Conservation (phyloP, 2,329 filamentous ascomycete genomes). For the Colletotrichum cordylinicola region DNA sequence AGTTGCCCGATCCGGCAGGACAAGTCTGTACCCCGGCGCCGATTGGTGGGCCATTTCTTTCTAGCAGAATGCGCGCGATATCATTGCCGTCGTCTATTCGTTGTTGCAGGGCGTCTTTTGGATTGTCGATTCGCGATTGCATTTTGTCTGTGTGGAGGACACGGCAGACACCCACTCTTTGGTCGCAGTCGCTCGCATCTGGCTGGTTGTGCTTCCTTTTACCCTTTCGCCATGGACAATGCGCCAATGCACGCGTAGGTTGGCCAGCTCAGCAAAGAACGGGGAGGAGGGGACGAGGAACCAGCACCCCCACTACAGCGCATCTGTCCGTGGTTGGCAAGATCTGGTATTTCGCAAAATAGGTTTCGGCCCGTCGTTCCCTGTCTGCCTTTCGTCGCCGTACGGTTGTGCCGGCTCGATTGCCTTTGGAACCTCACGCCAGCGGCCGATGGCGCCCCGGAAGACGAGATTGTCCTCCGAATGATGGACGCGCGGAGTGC, state of each 20-base stretch:
- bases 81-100: background rate
- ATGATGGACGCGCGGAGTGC: background rate
- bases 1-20: slow-evolving; percentile 15
- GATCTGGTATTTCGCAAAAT: background rate
- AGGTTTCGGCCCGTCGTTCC: background rate
- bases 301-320: background rate
- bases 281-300: background rate
- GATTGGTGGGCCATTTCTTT: slow-evolving; percentile 20
- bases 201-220: background rate
- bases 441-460: background rate
- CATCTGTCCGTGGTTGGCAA: background rate
- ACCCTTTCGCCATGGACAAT: background rate
- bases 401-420: background rate
- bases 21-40: background rate
- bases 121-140: background rate
- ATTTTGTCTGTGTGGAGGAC: background rate
- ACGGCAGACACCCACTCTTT: background rate
- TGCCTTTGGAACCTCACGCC: background rate
- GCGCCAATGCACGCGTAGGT: background rate
- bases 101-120: background rate
- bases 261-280: background rate
- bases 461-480: background rate
- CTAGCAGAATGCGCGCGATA: background rate
- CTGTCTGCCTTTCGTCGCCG: background rate
- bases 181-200: background rate